phyloP scores from a whole-genome alignment of 768 basidiomycete genomes.

The Serendipita indica region DNA sequence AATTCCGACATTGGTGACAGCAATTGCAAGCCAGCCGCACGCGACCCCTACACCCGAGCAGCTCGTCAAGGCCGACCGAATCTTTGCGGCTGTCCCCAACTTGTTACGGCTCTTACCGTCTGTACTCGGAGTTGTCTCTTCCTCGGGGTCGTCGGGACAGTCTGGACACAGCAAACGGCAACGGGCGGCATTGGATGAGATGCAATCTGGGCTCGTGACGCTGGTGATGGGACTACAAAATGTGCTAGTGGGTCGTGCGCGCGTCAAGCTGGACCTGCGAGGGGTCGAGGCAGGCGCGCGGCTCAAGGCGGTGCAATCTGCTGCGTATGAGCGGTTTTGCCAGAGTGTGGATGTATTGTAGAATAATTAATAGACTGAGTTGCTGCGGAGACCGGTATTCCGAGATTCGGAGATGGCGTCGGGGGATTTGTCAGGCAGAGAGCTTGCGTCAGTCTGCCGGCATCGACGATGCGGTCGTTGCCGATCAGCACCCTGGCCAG shows the following conservation, averaged over 20 bases:
- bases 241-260: neutral
- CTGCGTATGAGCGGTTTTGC: conserved; percentile 1
- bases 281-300: conserved; percentile 2
- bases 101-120: conserved; percentile 1
- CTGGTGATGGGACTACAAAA: neutral
- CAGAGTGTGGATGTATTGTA: neutral
- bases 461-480: neutral
- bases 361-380: neutral
- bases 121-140: neutral
- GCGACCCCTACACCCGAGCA: neutral
- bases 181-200: conserved; percentile 3
- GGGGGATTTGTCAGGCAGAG: no score
- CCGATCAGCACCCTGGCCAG: neutral
- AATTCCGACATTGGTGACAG: neutral
- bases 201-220: neutral
- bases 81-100: neutral
- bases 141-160: neutral
- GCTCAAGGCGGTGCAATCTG: neutral
- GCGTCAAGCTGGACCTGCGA: neutral
- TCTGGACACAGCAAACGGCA: neutral
- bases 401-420: no score
- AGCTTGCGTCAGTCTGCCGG: no score
- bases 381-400: no score
- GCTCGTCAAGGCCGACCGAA: neutral
- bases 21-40: neutral